Percentiles rank a stretch among this genome's conserved stretches.
phyloP scores from a whole-genome alignment of 2,329 filamentous ascomycete genomes.

The Trichoderma koningiopsis region DNA sequence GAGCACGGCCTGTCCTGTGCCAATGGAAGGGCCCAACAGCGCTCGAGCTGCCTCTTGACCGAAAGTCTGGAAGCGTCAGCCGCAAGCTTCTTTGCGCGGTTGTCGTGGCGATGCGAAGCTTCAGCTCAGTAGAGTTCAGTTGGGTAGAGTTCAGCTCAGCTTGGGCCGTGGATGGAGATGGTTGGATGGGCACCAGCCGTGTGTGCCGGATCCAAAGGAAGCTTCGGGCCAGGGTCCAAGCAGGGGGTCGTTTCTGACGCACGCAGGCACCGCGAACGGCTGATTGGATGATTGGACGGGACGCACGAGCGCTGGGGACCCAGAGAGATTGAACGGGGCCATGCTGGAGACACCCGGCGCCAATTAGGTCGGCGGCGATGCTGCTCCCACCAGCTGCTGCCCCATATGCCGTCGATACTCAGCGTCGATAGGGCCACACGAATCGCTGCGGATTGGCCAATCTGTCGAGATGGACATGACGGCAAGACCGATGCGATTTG shows the following conservation, averaged over 20 bases:
- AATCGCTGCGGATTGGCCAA: background rate
- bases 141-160: conserved; percentile 8
- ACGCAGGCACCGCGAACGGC: conserved; percentile 17
- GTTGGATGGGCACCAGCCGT: conserved; percentile 18
- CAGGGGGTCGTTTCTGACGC: conserved; percentile 20
- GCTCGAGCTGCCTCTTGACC: background rate
- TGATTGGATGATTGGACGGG: conserved; percentile 24
- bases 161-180: background rate
- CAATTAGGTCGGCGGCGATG: conserved; percentile 14
- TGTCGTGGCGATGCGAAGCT: conserved; percentile 14
- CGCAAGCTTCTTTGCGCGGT: background rate
- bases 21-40: background rate
- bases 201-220: conserved; percentile 18
- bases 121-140: background rate
- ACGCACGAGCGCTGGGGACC: background rate
- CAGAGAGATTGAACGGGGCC: conserved; percentile 20
- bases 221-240: conserved; percentile 10
- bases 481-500: background rate
- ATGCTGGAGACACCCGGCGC: conserved; percentile 8
- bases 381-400: background rate
- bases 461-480: background rate
- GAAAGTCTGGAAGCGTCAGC: conserved; percentile 3
- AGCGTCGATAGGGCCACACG: background rate
- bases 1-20: background rate
- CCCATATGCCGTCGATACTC: conserved; percentile 9